These are phyloP conservation scores for Bocquillonia castaneifolia DNA, from an alignment of 441 rosid genomes.

Conservation along the genomic window DNA sequence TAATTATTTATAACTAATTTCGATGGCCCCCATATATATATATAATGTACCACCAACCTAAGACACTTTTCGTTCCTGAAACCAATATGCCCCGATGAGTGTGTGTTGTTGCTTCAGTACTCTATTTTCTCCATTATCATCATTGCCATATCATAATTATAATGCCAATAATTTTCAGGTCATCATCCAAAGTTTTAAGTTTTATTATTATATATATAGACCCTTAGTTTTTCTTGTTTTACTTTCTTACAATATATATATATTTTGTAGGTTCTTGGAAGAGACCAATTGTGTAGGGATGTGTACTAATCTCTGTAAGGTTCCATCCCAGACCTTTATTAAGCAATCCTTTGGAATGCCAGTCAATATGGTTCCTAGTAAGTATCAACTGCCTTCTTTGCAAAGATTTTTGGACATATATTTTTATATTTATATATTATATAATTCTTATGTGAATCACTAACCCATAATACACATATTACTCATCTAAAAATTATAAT, in stretches of 20 bases:
- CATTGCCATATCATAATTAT: conserved; percentile 26
- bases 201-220: conserved; percentile 20
- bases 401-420: too few relatives aligned
- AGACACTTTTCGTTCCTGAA: conserved; percentile 32
- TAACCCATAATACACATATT: too few relatives aligned
- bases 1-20: too few relatives aligned
- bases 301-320: conserved; percentile 87
- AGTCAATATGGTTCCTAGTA: conserved; percentile 87
- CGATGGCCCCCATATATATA: conserved; percentile 31
- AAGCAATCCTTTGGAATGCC: conserved; percentile 79
- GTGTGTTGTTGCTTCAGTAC: conserved; percentile 28
- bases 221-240: conserved; percentile 7
- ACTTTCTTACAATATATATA: not conserved
- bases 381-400: too few relatives aligned
- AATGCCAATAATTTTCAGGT: conserved; percentile 22
- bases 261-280: conserved; percentile 71
- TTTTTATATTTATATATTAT: too few relatives aligned
- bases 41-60: conserved; percentile 36
- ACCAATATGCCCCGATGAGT: conserved; percentile 40
- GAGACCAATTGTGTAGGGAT: conserved; percentile 79
- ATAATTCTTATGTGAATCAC: not conserved
- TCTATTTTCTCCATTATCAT: conserved; percentile 28
- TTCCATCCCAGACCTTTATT: conserved; percentile 72
- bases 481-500: too few relatives aligned
- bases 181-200: conserved; percentile 27